These are phyloP conservation scores for Mortierella sp. DNA, from an alignment of 371 early-diverging fungal species.

Conservation along the genomic window DNA sequence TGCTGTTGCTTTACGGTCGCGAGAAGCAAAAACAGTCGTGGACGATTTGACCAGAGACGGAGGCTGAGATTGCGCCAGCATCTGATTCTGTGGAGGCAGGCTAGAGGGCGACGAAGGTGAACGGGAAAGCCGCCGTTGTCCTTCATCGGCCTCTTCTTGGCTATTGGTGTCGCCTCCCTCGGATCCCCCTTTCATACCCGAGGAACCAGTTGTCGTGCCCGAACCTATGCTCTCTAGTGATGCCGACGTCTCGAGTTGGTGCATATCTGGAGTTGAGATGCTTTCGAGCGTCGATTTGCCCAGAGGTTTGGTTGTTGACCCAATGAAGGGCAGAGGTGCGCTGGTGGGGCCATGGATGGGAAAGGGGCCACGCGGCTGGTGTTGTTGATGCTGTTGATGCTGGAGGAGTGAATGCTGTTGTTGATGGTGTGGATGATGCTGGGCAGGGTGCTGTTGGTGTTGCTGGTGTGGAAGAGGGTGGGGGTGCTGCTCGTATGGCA, in stretches of 20 bases:
- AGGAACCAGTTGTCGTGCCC: conserved; percentile 3
- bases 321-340: conserved; percentile 22
- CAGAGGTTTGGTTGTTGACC: conserved; percentile 11
- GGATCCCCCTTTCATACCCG: conserved; percentile 5
- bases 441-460: conserved; percentile 19
- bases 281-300: conserved; percentile 15
- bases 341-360: conserved; percentile 44
- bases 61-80: no score
- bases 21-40: not conserved
- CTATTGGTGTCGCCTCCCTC: not conserved
- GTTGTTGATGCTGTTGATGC: conserved; percentile 16
- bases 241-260: conserved; percentile 29
- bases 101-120: not conserved
- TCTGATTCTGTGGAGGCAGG: conserved; percentile 8
- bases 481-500: conserved; percentile 18
- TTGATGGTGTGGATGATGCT: conserved; percentile 14
- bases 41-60: conserved; percentile 16
- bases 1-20: not conserved
- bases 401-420: conserved; percentile 12
- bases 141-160: no score
- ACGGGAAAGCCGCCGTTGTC: no score
- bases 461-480: conserved; percentile 11
- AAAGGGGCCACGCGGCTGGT: conserved; percentile 8
- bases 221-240: conserved; percentile 20
- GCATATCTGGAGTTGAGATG: conserved; percentile 34